Base-by-base conservation (phyloP, 495 filamentous ascomycete species). In the Rusavskia elegans region DNA sequence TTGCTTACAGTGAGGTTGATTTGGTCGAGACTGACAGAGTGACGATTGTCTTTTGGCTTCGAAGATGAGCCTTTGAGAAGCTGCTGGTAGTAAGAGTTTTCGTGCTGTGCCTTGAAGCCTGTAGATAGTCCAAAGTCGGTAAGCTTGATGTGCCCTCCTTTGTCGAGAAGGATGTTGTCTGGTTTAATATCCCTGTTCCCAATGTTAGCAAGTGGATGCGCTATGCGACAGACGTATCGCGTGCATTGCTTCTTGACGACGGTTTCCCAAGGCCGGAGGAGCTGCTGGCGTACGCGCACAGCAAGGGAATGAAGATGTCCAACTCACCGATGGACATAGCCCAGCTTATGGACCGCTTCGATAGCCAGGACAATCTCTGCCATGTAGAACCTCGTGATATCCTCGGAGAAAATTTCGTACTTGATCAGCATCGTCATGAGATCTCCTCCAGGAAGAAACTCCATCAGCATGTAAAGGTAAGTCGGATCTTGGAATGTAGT, bases 351-450 rank as follows among this genome's bases (percentile, higher is more conserved):
- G 41, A 99, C 92, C 2, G 92, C 89, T 62, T 99, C 93, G 56
- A 99, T 95, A 9, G 92, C 93, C 67, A 96, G 77, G 20, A 94
- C 85, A 61, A 97, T 89, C 68, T 99, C 89, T 23, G 93, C 92
- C 79, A 99, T 97, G 69, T 99, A 99, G 71, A 99, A 99, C 16
- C 93, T 80, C 32, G 92, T 99, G 58, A 99, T 95, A 54, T 97
- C 92, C 63, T 96, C 89, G 0, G 88, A 93, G 68, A 99, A 99
- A 61, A 99, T 95, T 66, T 99, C 92, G 63, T 99, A 97, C 72
- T 96, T 97, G 70, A 99, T 99, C 59, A 99, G 76, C 92, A 99
- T 99, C 32, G 92, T 99, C 92, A 99, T 99, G 62, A 99, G 67
- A 73, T 99, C 92, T 61, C 92, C 92, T 63, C 92, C 92, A 14